phyloP scores from a whole-genome alignment of 768 basidiomycete species.

The Lentinula lateritia region DNA sequence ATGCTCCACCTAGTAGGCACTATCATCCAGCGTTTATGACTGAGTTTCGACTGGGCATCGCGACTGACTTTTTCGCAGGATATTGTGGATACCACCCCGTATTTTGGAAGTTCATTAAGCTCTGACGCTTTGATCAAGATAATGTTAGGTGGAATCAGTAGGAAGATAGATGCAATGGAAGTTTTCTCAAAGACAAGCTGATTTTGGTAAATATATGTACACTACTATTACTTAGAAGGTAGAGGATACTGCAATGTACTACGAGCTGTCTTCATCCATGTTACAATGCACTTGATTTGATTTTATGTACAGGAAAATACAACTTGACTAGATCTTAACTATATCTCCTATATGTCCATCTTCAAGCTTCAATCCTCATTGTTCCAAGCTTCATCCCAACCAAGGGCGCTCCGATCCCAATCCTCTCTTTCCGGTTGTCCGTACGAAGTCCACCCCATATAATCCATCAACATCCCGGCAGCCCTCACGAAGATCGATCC shows the following conservation, averaged over 20 bases:
- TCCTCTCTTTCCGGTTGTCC: constrained; percentile 37
- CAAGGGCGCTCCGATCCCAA: constrained; percentile 56
- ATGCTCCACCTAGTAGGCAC: too few species aligned
- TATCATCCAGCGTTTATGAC: too few species aligned
- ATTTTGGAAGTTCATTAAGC: constrained; percentile 33
- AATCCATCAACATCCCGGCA: constrained; percentile 51
- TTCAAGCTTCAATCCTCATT: constrained; percentile 20
- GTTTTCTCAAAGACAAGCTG: neutral
- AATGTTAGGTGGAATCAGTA: constrained; percentile 62
- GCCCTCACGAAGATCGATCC: constrained; percentile 54
- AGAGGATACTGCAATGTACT: too few species aligned
- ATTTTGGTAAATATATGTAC: too few species aligned
- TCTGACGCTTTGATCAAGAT: constrained; percentile 54
- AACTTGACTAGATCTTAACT: too few species aligned
- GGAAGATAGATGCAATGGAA: constrained; percentile 14
- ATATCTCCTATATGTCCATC: too few species aligned
- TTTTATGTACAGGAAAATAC: too few species aligned
- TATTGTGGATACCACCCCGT: constrained; percentile 69
- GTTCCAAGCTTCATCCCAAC: constrained; percentile 60
- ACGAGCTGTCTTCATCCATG: too few species aligned
- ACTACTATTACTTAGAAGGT: too few species aligned
- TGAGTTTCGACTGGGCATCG: too few species aligned
- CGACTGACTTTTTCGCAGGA: constrained; percentile 25
- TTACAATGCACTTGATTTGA: too few species aligned
- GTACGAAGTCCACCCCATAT: constrained; percentile 48